Percentiles rank a stretch among this genome's conserved stretches.
phyloP scores from a whole-genome alignment of 306 rosid species.

The Dryas drummondii region DNA sequence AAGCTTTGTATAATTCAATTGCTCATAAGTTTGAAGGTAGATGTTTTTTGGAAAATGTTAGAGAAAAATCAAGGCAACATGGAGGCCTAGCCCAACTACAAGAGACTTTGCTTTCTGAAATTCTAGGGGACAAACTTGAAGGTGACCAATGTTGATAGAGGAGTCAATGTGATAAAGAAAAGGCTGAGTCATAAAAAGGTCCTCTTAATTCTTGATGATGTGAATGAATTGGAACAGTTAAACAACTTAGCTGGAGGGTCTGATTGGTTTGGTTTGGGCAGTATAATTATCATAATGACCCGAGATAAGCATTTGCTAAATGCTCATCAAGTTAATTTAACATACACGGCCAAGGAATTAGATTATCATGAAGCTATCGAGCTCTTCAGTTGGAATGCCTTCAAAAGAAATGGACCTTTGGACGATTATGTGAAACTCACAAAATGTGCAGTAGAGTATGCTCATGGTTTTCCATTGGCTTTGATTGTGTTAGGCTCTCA shows the following conservation, averaged over 20 bases:
- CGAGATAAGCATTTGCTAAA: not conserved
- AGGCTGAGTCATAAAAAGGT: not conserved
- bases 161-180: not conserved
- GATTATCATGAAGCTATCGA: too few relatives aligned
- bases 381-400: not conserved
- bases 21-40: too few relatives aligned
- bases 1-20: too few relatives aligned
- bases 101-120: too few relatives aligned
- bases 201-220: not conserved
- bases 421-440: not conserved
- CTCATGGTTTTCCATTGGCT: conserved; percentile 26
- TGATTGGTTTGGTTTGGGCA: not conserved
- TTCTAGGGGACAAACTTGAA: not conserved
- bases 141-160: not conserved
- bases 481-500: conserved; percentile 28
- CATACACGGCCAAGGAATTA: too few relatives aligned
- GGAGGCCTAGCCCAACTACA: too few relatives aligned
- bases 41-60: not conserved
- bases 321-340: not conserved
- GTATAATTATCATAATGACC: not conserved
- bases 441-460: too few relatives aligned
- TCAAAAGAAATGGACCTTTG: not conserved
- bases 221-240: not conserved
- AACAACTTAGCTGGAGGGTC: not conserved
- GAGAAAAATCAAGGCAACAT: too few relatives aligned